phyloP scores from a whole-genome alignment of 208 protist genomes.

The Acanthamoeba triangularis region DNA sequence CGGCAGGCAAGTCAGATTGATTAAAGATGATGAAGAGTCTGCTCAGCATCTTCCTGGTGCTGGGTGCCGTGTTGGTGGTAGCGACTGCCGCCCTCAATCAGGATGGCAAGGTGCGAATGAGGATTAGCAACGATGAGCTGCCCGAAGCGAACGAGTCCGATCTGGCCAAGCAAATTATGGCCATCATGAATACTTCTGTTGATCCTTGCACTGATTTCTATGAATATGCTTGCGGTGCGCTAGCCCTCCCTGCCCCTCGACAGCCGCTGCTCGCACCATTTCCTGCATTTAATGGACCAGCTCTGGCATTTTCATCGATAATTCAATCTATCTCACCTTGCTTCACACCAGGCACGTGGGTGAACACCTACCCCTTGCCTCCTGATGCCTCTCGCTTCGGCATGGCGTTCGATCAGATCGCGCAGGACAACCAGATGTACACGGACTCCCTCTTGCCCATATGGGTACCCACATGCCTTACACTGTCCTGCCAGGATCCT shows the following conservation, averaged over 20 bases:
- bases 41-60: background rate
- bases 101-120: background rate
- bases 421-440: conserved; percentile 26
- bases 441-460: background rate
- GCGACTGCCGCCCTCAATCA: background rate
- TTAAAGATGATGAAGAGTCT: background rate
- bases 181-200: conserved; percentile 68
- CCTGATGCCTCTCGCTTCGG: conserved; percentile 26
- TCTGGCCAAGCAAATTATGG: conserved; percentile 31
- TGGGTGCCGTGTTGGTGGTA: background rate
- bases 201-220: conserved; percentile 75
- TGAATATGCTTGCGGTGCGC: conserved; percentile 70
- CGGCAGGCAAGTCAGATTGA: background rate
- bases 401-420: conserved; percentile 53
- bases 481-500: background rate
- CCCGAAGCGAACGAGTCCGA: background rate
- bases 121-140: background rate
- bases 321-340: background rate
- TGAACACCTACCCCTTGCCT: conserved; percentile 32
- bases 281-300: background rate
- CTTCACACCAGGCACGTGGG: background rate
- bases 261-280: no score
- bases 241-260: background rate
- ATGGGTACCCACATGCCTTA: background rate
- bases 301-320: background rate